Conservation (phyloP, 2,329 filamentous ascomycete genomes). For the Thelonectria blattea region DNA sequence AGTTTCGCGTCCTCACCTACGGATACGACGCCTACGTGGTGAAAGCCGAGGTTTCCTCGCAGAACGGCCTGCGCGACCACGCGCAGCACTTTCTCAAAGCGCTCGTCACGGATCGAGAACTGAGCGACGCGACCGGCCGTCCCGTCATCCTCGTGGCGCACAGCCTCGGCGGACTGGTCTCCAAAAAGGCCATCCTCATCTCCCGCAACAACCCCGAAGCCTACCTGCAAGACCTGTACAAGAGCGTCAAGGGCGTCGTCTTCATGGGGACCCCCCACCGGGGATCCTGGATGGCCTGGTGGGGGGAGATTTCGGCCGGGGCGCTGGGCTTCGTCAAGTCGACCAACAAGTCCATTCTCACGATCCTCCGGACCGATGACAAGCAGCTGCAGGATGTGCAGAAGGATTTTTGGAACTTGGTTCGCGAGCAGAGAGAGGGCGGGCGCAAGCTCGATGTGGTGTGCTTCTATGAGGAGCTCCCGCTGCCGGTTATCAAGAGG, state of each 20-base stretch:
- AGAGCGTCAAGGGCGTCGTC: slow-evolving; percentile 37
- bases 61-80: slow-evolving; percentile 39
- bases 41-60: slow-evolving; percentile 21
- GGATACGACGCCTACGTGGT: slow-evolving; percentile 47
- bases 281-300: slow-evolving; percentile 44
- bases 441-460: slow-evolving; percentile 34
- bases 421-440: slow-evolving; percentile 28
- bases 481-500: slow-evolving; percentile 30
- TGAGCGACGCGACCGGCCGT: slow-evolving; percentile 24
- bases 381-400: slow-evolving; percentile 38
- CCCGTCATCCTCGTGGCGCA: slow-evolving; percentile 46
- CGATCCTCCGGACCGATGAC: slow-evolving; percentile 31
- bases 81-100: slow-evolving; percentile 40
- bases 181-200: slow-evolving; percentile 44
- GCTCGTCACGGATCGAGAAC: slow-evolving; percentile 33
- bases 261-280: slow-evolving; percentile 49
- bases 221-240: slow-evolving; percentile 40
- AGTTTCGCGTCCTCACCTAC: slow-evolving; percentile 46
- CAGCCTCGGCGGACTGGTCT: slow-evolving; percentile 49
- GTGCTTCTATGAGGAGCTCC: slow-evolving; percentile 46
- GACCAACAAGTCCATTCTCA: slow-evolving; percentile 41
- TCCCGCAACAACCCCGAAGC: slow-evolving; percentile 41
- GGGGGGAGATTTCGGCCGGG: slow-evolving; percentile 39
- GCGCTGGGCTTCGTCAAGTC: slow-evolving; percentile 41
- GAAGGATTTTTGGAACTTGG: slow-evolving; percentile 37